Percentiles rank a stretch among this genome's conserved stretches.
These are phyloP conservation scores for Mortierella antarctica DNA, from an alignment of 192 early-diverging fungal genomes.

Conservation along the genomic window DNA sequence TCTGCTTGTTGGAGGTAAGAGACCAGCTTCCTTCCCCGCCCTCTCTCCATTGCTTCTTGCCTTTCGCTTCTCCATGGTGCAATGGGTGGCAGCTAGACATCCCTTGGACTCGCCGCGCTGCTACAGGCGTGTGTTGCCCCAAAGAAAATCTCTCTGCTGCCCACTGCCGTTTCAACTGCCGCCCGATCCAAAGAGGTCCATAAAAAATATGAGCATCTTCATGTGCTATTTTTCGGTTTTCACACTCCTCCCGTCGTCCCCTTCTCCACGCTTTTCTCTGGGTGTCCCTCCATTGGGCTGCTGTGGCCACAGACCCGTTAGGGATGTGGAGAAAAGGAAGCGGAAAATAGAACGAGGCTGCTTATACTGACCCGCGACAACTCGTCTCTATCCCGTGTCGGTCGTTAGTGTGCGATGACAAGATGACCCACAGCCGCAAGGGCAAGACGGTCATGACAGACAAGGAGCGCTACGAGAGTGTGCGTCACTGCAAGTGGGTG, in stretches of 20 bases:
- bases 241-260: not conserved
- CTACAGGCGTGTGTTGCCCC: slow-evolving; percentile 10
- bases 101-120: not conserved
- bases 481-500: slow-evolving; percentile 88
- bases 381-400: not conserved
- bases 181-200: slow-evolving; percentile 5
- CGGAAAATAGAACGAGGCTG: not conserved
- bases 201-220: slow-evolving; percentile 28
- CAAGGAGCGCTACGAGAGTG: slow-evolving; percentile 78
- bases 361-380: not conserved
- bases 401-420: slow-evolving; percentile 72
- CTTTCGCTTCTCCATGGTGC: not conserved
- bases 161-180: slow-evolving; percentile 28
- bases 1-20: slow-evolving; percentile 75
- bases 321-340: not conserved
- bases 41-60: not conserved
- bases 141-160: slow-evolving; percentile 16
- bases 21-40: not conserved
- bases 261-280: not conserved
- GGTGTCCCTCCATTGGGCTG: not conserved
- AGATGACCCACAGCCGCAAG: slow-evolving; percentile 78
- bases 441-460: slow-evolving; percentile 87
- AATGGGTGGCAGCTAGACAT: not conserved
- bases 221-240: slow-evolving; percentile 11
- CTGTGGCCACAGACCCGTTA: not conserved